phyloP scores from a whole-genome alignment of 208 protist genomes.

The Angomonas deanei region DNA sequence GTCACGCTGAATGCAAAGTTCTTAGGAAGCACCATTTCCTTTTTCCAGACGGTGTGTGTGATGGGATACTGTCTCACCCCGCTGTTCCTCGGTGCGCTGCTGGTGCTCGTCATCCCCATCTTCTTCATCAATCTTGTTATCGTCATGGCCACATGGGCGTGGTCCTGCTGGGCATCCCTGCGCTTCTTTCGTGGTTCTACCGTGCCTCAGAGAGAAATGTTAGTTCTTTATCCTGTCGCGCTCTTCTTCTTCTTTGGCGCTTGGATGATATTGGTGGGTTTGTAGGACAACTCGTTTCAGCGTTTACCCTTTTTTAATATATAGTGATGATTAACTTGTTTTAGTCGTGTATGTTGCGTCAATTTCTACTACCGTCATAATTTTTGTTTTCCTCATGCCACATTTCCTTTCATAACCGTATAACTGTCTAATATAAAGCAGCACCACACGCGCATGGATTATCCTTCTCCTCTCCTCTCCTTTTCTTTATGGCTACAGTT shows the following conservation, averaged over 20 bases:
- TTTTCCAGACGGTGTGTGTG: slow-evolving; percentile 94
- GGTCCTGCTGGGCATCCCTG: slow-evolving; percentile 85
- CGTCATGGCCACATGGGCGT: slow-evolving; percentile 45
- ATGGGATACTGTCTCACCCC: slow-evolving; percentile 93
- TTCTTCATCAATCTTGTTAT: slow-evolving; percentile 58
- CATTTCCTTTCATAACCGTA: no score
- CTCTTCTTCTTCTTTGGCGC: slow-evolving; percentile 91
- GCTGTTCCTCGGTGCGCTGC: slow-evolving; percentile 54
- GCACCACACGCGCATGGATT: no score
- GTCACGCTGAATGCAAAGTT: slow-evolving; percentile 91
- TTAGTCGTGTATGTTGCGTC: no score
- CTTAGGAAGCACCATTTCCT: slow-evolving; percentile 86
- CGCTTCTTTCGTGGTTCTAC: slow-evolving; percentile 82
- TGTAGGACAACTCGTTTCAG: slow-evolving; percentile 16
- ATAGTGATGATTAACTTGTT: background rate
- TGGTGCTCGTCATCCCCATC: slow-evolving; percentile 23
- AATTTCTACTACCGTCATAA: no score
- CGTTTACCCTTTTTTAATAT: background rate
- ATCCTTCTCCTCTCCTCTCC: no score
- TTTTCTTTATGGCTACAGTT: no score
- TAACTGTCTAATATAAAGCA: no score
- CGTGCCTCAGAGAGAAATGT: slow-evolving; percentile 29
- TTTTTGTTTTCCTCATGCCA: no score
- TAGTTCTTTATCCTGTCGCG: slow-evolving; percentile 89
- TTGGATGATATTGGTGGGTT: slow-evolving; percentile 79